A percentile compares a stretch with the other conserved stretches of the same genome.
Conservation (phyloP, 1,284 basidiomycete species). For the Exobasidium cylindrosporum region DNA sequence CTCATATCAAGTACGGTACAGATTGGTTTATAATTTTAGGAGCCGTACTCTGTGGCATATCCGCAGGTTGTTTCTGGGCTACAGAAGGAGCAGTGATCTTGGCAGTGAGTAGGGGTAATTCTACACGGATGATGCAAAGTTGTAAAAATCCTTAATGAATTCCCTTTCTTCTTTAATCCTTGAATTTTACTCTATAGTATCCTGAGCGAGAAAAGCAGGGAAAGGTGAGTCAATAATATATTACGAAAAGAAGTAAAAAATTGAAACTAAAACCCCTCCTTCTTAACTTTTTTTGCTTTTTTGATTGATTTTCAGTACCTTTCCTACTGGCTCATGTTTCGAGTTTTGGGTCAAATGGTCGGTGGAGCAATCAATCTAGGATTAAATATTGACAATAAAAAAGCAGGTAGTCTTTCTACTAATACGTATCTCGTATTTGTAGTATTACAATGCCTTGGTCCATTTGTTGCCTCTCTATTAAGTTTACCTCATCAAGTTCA, state of each 20-base stretch:
- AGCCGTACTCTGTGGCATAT: conserved; percentile 54
- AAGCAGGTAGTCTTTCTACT: conserved; percentile 48
- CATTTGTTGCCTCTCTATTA: conserved; percentile 51
- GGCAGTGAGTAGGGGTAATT: too few relatives aligned
- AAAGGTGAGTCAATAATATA: too few relatives aligned
- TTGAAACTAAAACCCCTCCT: too few relatives aligned
- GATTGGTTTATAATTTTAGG: conserved; percentile 56
- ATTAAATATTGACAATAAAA: conserved; percentile 48
- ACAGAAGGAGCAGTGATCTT: conserved; percentile 37
- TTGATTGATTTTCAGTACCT: too few relatives aligned
- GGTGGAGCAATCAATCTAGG: conserved; percentile 56
- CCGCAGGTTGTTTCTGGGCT: conserved; percentile 53
- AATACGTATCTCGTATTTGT: conserved; percentile 57
- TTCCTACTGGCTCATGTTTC: conserved; percentile 54
- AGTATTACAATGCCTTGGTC: conserved; percentile 52
- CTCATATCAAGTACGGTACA: conserved; percentile 34
- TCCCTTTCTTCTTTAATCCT: not conserved
- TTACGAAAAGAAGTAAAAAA: too few relatives aligned
- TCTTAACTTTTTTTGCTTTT: too few relatives aligned
- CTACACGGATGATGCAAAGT: too few relatives aligned
- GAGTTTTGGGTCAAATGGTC: conserved; percentile 48
- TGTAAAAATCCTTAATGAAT: too few relatives aligned
- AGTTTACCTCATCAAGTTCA: conserved; percentile 54
- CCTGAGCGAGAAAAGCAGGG: conserved; percentile 51
- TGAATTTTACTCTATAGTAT: too few relatives aligned